Conservation (phyloP, 139 green algal species). For the Zygnema cylindricum region DNA sequence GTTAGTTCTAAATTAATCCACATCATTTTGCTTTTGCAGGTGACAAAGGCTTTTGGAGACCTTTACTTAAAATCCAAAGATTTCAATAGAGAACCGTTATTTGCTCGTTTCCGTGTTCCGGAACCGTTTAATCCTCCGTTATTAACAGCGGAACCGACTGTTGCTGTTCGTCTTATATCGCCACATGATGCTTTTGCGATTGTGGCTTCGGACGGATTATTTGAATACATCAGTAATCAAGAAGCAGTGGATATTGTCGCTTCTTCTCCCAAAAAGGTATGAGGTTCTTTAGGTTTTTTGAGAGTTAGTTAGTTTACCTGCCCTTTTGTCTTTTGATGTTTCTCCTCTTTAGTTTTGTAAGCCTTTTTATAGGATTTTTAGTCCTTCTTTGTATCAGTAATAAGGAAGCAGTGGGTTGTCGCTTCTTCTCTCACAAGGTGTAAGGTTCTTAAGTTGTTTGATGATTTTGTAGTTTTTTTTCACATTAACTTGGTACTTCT, state of each 20-base stretch:
- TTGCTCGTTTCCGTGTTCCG: slow-evolving; percentile 53
- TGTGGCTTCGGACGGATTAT: slow-evolving; percentile 91
- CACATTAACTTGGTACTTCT: too few species aligned
- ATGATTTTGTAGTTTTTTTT: too few species aligned
- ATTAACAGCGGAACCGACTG: slow-evolving; percentile 32
- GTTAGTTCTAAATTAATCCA: not conserved
- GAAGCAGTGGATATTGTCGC: slow-evolving; percentile 77
- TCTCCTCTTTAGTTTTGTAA: too few species aligned
- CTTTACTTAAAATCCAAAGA: slow-evolving; percentile 46
- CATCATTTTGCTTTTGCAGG: slow-evolving; percentile 36
- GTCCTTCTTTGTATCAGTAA: too few species aligned
- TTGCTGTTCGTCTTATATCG: slow-evolving; percentile 42
- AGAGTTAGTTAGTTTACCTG: too few species aligned
- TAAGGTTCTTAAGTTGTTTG: too few species aligned
- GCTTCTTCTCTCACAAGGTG: too few species aligned
- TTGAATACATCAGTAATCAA: slow-evolving; percentile 90
- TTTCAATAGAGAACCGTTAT: slow-evolving; percentile 58
- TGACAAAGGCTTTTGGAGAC: slow-evolving; percentile 52
- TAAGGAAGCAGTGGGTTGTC: too few species aligned
- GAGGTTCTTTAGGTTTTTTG: too few species aligned
- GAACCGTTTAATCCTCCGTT: slow-evolving; percentile 54
- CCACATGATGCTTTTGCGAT: slow-evolving; percentile 81
- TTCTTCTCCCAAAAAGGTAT: slow-evolving; percentile 42
- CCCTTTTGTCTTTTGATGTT: too few species aligned
- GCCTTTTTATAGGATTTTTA: too few species aligned